Conservation (phyloP, 768 basidiomycete species). For the Phanerochaete sordida region DNA sequence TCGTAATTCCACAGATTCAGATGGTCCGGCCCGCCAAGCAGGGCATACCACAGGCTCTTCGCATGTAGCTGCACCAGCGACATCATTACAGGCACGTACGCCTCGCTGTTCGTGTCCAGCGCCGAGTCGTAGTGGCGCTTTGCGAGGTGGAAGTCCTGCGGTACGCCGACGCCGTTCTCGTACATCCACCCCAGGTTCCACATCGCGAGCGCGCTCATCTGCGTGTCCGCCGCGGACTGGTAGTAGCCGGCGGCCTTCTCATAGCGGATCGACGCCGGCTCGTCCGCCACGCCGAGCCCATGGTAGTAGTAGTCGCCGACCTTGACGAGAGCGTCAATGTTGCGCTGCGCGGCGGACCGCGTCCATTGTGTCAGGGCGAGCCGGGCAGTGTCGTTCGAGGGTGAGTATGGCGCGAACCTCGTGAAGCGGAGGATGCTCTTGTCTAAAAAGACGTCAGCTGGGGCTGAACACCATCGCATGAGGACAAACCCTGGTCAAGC, state of each 20-base stretch:
- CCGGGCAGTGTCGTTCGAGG: slow-evolving; percentile 78
- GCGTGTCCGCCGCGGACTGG: slow-evolving; percentile 90
- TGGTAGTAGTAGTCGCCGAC: slow-evolving; percentile 97
- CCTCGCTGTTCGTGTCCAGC: slow-evolving; percentile 82
- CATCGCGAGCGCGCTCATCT: slow-evolving; percentile 90
- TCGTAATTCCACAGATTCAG: slow-evolving; percentile 65
- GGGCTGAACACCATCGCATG: slow-evolving; percentile 30
- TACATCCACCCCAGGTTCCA: slow-evolving; percentile 99
- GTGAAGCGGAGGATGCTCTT: slow-evolving; percentile 66
- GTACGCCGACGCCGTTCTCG: slow-evolving; percentile 91
- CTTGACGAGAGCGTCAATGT: slow-evolving; percentile 96
- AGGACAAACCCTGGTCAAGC: slow-evolving; percentile 77
- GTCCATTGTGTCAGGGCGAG: slow-evolving; percentile 92
- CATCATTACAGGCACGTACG: slow-evolving; percentile 82
- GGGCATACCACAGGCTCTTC: slow-evolving; percentile 79
- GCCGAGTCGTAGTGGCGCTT: slow-evolving; percentile 94
- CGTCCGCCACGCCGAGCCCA: slow-evolving; percentile 75
- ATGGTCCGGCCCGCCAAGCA: slow-evolving; percentile 55
- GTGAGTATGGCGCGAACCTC: slow-evolving; percentile 63
- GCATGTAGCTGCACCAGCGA: slow-evolving; percentile 80
- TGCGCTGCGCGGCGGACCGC: slow-evolving; percentile 88
- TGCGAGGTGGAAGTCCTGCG: slow-evolving; percentile 95
- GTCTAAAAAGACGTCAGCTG: slow-evolving; percentile 45
- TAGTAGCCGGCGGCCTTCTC: slow-evolving; percentile 95
- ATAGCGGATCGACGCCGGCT: slow-evolving; percentile 58